A percentile compares a stretch with the other conserved stretches of the same genome.
phyloP scores from a whole-genome alignment of 768 basidiomycete genomes.

The Fomitopsis serialis region DNA sequence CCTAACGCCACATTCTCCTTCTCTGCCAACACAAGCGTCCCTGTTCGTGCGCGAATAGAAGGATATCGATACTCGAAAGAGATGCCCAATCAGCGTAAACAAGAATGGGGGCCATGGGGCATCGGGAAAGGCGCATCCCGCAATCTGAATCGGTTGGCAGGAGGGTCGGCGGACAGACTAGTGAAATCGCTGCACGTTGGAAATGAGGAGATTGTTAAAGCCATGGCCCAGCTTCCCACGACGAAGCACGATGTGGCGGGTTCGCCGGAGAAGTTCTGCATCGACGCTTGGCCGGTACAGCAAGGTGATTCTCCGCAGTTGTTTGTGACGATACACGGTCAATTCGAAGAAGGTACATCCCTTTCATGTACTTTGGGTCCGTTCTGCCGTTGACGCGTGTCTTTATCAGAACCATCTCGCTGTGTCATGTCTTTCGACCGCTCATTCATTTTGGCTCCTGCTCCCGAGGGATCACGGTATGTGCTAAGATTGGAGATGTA shows the following conservation, averaged over 20 bases:
- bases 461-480: slow-evolving; percentile 77
- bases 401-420: slow-evolving; percentile 50
- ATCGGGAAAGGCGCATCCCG: slow-evolving; percentile 53
- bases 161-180: slow-evolving; percentile 54
- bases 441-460: slow-evolving; percentile 81
- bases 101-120: slow-evolving; percentile 76
- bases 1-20: slow-evolving; percentile 89
- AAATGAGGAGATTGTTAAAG: slow-evolving; percentile 52
- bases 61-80: slow-evolving; percentile 56
- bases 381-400: neutral
- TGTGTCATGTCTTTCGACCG: slow-evolving; percentile 92
- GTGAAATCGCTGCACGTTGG: slow-evolving; percentile 69
- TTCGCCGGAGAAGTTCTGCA: slow-evolving; percentile 75
- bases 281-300: slow-evolving; percentile 79
- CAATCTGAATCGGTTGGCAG: slow-evolving; percentile 62
- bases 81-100: slow-evolving; percentile 78
- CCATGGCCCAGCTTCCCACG: slow-evolving; percentile 59
- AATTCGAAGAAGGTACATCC: slow-evolving; percentile 82
- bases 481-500: slow-evolving; percentile 34
- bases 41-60: slow-evolving; percentile 68
- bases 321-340: slow-evolving; percentile 78
- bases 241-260: slow-evolving; percentile 82
- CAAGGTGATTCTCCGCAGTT: slow-evolving; percentile 51
- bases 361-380: neutral
- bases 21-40: slow-evolving; percentile 79